A percentile compares a stretch with the other conserved stretches of the same genome.
Conservation (phyloP, 2,329 filamentous ascomycete species). For the Pyrenophora teres region DNA sequence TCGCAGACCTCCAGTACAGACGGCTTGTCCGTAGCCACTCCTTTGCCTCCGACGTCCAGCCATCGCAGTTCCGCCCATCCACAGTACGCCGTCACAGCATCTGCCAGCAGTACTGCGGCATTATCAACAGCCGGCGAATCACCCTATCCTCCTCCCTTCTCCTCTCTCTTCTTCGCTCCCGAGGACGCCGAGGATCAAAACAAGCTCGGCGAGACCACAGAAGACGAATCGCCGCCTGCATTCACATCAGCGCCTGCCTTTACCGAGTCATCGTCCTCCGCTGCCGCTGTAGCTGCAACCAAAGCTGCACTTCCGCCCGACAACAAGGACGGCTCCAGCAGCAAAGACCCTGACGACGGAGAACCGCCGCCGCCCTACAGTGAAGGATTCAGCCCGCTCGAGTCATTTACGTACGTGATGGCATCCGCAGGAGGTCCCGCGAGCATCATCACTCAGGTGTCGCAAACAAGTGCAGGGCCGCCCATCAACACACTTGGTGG, state of each 20-base stretch:
- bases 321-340: constrained; percentile 73
- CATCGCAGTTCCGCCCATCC: constrained; percentile 33
- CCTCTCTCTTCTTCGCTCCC: constrained; percentile 64
- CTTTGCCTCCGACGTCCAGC: constrained; percentile 41
- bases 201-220: constrained; percentile 47
- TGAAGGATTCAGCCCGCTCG: constrained; percentile 89
- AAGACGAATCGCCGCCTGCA: constrained; percentile 51
- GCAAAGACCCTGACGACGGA: constrained; percentile 75
- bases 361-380: constrained; percentile 96
- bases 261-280: constrained; percentile 55
- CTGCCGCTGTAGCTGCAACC: constrained; percentile 66
- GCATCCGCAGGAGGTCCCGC: constrained; percentile 93
- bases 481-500: constrained; percentile 87
- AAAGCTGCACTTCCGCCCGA: constrained; percentile 84
- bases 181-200: constrained; percentile 54
- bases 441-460: constrained; percentile 99
- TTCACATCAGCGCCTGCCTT: constrained; percentile 59
- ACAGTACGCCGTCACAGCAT: constrained; percentile 35
- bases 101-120: constrained; percentile 44
- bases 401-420: constrained; percentile 96
- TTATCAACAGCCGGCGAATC: constrained; percentile 57
- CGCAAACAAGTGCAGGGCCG: constrained; percentile 74
- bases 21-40: constrained; percentile 54
- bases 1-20: constrained; percentile 47
- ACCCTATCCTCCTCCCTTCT: constrained; percentile 65